Conservation (phyloP, 495 filamentous ascomycete genomes). For the Neurospora sp. region DNA sequence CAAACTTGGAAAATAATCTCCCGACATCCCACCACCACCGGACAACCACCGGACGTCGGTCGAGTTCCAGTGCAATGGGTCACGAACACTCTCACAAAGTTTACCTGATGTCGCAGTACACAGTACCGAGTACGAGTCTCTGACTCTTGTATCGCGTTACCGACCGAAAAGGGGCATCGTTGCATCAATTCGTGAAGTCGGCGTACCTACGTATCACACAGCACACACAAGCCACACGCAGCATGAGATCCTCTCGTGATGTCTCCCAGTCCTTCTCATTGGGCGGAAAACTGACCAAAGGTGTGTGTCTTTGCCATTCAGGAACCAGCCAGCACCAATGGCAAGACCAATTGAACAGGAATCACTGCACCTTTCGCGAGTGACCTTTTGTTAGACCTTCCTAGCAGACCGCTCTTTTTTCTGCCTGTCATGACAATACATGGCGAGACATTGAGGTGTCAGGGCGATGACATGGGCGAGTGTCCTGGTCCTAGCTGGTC, state of each 20-base stretch:
- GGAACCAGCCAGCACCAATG: neutral
- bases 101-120: too few species aligned
- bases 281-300: neutral
- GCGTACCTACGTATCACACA: neutral
- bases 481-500: neutral
- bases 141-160: neutral
- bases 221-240: conserved; percentile 7
- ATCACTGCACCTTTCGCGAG: neutral
- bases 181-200: neutral
- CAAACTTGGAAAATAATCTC: neutral
- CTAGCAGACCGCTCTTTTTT: neutral
- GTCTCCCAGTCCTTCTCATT: conserved; percentile 2
- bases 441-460: neutral
- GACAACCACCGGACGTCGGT: neutral
- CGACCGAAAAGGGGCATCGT: neutral
- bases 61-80: neutral
- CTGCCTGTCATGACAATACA: neutral
- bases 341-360: neutral
- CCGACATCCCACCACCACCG: neutral
- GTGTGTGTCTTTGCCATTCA: neutral
- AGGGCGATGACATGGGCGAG: neutral
- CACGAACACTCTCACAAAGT: neutral
- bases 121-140: neutral
- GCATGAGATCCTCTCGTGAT: conserved; percentile 16
- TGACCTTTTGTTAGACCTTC: neutral